Base-by-base conservation (phyloP, 73 alveolate species). In the Paramecium sexaurelia region DNA sequence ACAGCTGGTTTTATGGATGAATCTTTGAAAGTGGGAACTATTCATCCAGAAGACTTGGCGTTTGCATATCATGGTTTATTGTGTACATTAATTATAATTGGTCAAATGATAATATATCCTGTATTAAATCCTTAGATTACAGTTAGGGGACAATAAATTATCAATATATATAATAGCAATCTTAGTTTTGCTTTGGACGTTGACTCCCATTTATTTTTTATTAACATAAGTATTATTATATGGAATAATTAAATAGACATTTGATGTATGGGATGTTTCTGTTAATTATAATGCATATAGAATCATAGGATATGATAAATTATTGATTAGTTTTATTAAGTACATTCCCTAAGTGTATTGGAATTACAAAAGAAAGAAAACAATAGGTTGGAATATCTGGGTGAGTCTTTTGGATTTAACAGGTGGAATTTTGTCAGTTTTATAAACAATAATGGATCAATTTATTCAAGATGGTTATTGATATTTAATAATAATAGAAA, bases 21-120 rank as follows among this genome's bases (percentile, higher is more conserved):
- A 78, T 19, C 45, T 22, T 78, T 22, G 36, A 47, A 78, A 0
- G 40, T 39, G 39, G 90, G 90, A 0, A 24, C 15, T 8, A 45
- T 78, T 11, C 68, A 78, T 11, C 13, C 2, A 19, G 68, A 37
- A 24, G 90, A 78, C 17, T 78, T 78, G 41, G 90, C 90, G 19
- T 78, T 78, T 43, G 90, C 90, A 40, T 78, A 78, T 78, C 90
- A 78, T 78, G 90, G 75, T 8, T 39, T 73, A 36, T 36, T 73
- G 6, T 73, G 55, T 6, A 39, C 57, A 39, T 35, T 73, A 1
- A 73, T 73, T 3, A 39, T 36, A 27, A 73, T 73, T 19, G 57
- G 55, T 20, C 56, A 73, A 17, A 73, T 73, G 87, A 73, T 73
- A 15, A 4, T 33, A 7, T 73, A 32, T 73, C 87, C 87, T 33